Evolutionary conservation across 257 asterid species (phyloP).

Genomic region (Plantago elongata): DNA sequence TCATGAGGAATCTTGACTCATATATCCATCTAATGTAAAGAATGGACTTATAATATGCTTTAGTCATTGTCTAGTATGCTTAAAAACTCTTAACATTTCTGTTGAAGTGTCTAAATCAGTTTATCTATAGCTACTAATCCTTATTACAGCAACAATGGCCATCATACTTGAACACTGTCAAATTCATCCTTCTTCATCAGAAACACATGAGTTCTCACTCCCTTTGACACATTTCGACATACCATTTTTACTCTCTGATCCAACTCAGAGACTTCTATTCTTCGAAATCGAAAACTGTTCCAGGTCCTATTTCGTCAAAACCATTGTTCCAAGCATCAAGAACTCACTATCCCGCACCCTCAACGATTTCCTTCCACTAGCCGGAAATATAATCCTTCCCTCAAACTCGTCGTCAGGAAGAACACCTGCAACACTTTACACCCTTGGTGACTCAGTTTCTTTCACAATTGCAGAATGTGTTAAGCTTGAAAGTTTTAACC

Average conservation of each 20-base stretch:
- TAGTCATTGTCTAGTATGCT: too few relatives aligned
- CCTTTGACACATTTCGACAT: slow-evolving; percentile 26
- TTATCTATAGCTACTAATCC: too few relatives aligned
- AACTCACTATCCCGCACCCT: slow-evolving; percentile 25
- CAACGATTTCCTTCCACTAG: slow-evolving; percentile 22
- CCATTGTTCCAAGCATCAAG: slow-evolving; percentile 19
- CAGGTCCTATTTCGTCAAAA: slow-evolving; percentile 13
- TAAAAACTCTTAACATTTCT: too few relatives aligned
- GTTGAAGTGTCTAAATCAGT: too few relatives aligned
- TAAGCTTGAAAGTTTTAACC: slow-evolving; percentile 2
- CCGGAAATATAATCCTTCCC: slow-evolving; percentile 24
- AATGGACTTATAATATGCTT: too few relatives aligned
- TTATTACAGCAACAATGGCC: background rate
- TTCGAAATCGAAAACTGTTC: slow-evolving; percentile 14
- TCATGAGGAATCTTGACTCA: too few relatives aligned
- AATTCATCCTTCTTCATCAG: slow-evolving; percentile 10
- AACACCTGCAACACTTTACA: slow-evolving; percentile 17
- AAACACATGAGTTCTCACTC: slow-evolving; percentile 13
- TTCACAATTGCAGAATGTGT: slow-evolving; percentile 22
- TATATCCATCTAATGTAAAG: too few relatives aligned
- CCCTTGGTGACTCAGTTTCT: slow-evolving; percentile 16
- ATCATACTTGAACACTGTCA: slow-evolving; percentile 10
- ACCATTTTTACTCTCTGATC: slow-evolving; percentile 17
- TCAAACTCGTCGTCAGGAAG: background rate
- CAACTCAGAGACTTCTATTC: slow-evolving; percentile 21